Conservation (phyloP, 2,329 filamentous ascomycete species). For the Tolypocladium ophioglossoides region DNA sequence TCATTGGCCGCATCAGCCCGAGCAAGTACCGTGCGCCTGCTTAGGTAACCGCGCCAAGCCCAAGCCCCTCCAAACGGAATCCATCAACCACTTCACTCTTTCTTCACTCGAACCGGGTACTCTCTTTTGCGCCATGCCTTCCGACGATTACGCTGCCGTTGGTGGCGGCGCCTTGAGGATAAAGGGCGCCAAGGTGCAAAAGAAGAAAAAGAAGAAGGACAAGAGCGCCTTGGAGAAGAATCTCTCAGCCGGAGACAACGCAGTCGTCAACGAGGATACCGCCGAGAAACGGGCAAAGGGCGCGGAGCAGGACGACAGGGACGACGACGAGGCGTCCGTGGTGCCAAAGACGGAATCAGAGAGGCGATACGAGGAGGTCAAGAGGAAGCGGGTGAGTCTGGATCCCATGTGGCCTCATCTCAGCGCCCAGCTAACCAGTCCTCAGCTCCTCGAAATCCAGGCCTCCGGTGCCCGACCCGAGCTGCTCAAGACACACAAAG, state of each 20-base stretch:
- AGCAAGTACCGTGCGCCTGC: not conserved
- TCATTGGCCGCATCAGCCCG: not conserved
- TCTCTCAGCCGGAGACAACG: slow-evolving; percentile 22
- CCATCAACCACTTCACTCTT: not conserved
- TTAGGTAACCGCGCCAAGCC: not conserved
- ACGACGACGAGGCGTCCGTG: slow-evolving; percentile 16
- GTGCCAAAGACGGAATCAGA: slow-evolving; percentile 74
- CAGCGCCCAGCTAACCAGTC: not conserved
- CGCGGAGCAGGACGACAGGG: slow-evolving; percentile 20
- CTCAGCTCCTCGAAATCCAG: slow-evolving; percentile 68
- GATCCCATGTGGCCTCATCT: not conserved
- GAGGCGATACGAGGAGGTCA: slow-evolving; percentile 66
- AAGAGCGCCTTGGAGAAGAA: slow-evolving; percentile 36
- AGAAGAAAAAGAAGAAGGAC: slow-evolving; percentile 53
- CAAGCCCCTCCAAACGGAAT: not conserved
- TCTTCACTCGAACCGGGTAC: not conserved
- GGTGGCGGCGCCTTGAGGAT: slow-evolving; percentile 70
- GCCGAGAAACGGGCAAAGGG: slow-evolving; percentile 15
- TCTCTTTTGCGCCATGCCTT: slow-evolving; percentile 46
- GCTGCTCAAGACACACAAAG: slow-evolving; percentile 91
- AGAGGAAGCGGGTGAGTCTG: slow-evolving; percentile 62
- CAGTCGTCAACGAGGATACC: slow-evolving; percentile 6
- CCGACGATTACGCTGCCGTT: slow-evolving; percentile 60
- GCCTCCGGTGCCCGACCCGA: slow-evolving; percentile 50
- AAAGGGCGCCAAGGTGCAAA: slow-evolving; percentile 62